A percentile compares a stretch with the other conserved stretches of the same genome.
phyloP scores from a whole-genome alignment of 1,139 yeast genomes.

The Pichia kudriavzevii region DNA sequence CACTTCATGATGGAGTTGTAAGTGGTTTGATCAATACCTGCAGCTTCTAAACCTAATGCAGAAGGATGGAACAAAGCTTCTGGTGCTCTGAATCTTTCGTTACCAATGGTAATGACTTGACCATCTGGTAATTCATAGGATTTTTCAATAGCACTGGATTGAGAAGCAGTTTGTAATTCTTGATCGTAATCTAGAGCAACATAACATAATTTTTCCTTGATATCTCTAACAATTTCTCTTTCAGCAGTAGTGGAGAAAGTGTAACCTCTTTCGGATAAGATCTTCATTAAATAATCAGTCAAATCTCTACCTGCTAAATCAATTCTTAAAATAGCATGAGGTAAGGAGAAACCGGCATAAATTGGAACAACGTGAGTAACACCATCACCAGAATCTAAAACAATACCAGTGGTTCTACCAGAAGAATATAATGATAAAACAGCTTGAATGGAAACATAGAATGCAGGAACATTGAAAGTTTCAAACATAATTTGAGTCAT shows the following conservation, averaged over 20 bases:
- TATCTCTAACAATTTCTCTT: slow-evolving; percentile 99
- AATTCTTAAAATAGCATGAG: slow-evolving; percentile 97
- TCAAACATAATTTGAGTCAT: slow-evolving; percentile 98
- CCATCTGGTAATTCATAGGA: slow-evolving; percentile 99
- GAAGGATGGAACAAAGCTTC: slow-evolving; percentile 99
- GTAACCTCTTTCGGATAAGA: slow-evolving; percentile 97
- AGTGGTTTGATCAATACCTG: slow-evolving; percentile 99
- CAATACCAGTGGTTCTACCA: slow-evolving; percentile 99
- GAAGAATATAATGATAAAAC: slow-evolving; percentile 96
- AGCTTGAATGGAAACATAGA: slow-evolving; percentile 98
- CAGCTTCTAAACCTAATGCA: slow-evolving; percentile 94
- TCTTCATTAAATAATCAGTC: slow-evolving; percentile 98
- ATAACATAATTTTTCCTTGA: slow-evolving; percentile 96
- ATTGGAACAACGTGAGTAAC: slow-evolving; percentile 99
- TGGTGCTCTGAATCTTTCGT: slow-evolving; percentile 99
- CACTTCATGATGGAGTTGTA: slow-evolving; percentile 99
- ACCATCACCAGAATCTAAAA: slow-evolving; percentile 99
- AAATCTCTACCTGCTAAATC: slow-evolving; percentile 99
- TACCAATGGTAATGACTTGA: slow-evolving; percentile 98
- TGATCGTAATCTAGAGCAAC: slow-evolving; percentile 61
- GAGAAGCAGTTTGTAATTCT: slow-evolving; percentile 97
- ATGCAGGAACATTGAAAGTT: slow-evolving; percentile 98
- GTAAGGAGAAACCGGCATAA: slow-evolving; percentile 98
- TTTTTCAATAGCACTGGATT: slow-evolving; percentile 96
- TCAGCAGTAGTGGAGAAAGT: slow-evolving; percentile 98